Evolutionary conservation across 345 rosid species (phyloP).

Genomic region (Noccaea caerulescens): DNA sequence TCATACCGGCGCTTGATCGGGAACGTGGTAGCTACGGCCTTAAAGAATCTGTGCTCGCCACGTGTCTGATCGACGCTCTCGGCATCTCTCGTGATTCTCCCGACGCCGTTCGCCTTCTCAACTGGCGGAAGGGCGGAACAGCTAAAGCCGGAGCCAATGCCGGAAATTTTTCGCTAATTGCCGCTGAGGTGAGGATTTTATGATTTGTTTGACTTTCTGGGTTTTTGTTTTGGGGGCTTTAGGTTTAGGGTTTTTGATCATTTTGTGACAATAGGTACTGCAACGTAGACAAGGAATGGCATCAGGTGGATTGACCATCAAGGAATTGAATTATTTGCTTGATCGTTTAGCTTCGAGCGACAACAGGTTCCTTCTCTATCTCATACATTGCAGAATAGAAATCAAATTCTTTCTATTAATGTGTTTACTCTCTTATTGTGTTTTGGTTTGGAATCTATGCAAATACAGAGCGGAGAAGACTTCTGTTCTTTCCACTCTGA

Average conservation of each 20-base stretch:
- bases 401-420: background rate
- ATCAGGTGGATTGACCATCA: conserved; percentile 72
- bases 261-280: conserved; percentile 51
- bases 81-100: conserved; percentile 88
- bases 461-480: conserved; percentile 66
- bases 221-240: background rate
- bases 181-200: conserved; percentile 57
- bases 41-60: conserved; percentile 91
- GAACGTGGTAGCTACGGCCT: conserved; percentile 92
- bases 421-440: background rate
- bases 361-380: conserved; percentile 54
- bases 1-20: conserved; percentile 82
- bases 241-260: background rate
- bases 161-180: conserved; percentile 80
- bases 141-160: conserved; percentile 74
- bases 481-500: conserved; percentile 68
- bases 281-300: conserved; percentile 84
- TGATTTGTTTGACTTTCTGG: background rate
- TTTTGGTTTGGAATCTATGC: conserved; percentile 2
- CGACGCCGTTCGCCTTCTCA: conserved; percentile 82
- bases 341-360: conserved; percentile 80
- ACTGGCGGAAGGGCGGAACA: conserved; percentile 91
- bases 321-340: conserved; percentile 79
- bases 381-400: background rate
- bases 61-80: conserved; percentile 81